Base-by-base conservation (phyloP, 1,284 basidiomycete species). In the Cystobasidiaceae sp. region DNA sequence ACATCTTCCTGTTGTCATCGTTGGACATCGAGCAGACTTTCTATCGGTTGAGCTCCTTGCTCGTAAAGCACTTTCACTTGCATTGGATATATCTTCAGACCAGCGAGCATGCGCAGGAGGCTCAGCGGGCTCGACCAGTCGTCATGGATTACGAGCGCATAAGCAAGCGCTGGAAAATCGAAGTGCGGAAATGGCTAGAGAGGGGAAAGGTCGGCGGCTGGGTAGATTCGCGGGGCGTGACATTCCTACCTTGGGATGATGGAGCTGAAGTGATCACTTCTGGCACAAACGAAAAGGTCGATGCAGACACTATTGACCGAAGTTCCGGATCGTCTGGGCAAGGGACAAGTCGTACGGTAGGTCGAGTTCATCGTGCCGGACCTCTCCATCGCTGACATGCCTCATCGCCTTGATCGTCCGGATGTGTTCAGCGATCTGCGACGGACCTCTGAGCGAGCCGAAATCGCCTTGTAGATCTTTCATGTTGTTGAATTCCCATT, bases 141-240 rank as follows among this genome's bases (percentile, higher is more conserved):
- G 61, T 64, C 19, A 64, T 64, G 61, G 61, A 64, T 32, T 64
- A 54, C 19, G 61, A 64, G 52, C 61, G 61, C 19, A 49, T 64
- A 23, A 44, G 51, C 32, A 44, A 43, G 39, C 55, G 33, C 13
- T 64, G 61, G 61, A 44, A 49, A 21, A 56, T 39, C 21, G 51
- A 64, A 44, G 51, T 64, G 13, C 30, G 27, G 5, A 55, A 44
- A 55, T 64, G 61, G 61, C 19, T 64, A 5, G 61, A 64, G 43
- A 27, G 61, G 9, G 61, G 61, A 0, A 34, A 49, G 32, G 52
- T 64, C 13, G 41, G 43, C 15, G 61, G 61, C 43, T 64, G 61
- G 61, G 52, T 64, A 4, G 61, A 64, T 21, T 54, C 49, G 15
- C 32, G 61, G 17, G 51, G 61, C 11, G 21, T 56, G 39, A 30